Base-by-base conservation (phyloP, 2,329 filamentous ascomycete species). In the Stemphylium vesicarium region DNA sequence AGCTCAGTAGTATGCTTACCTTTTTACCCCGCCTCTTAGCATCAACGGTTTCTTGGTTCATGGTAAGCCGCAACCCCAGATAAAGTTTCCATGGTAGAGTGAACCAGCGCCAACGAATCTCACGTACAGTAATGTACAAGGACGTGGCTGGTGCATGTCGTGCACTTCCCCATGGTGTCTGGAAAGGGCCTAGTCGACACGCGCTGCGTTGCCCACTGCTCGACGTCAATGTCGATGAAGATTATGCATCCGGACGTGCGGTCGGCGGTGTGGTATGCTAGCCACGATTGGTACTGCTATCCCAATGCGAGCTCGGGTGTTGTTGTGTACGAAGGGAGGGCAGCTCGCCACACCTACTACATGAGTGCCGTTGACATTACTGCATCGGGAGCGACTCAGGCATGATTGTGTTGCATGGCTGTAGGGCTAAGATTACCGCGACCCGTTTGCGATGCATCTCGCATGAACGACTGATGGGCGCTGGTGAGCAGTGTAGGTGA, bases 291-390 rank as follows among this genome's bases (percentile, higher is more conserved):
- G 61, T 37, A 56, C 15, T 50, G 56, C 46, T 40, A 32, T 64
- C 59, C 57, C 56, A 51, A 49, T 48, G 40, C 26, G 38, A 50
- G 16, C 20, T 41, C 52, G 46, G 41, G 29, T 43, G 16, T 41
- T 50, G 26, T 40, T 51, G 59, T 52, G 47, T 50, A 31, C 46
- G 40, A 48, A 47, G 44, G 44, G 22, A 47, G 44, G 44, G 22
- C 38, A 42, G 52, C 57, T 69, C 62, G 66, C 62, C 57, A 63
- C 38, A 68, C 60, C 45, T 68, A 37, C 66, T 68, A 6, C 51
- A 53, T 53, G 43, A 45, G 51, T 40, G 3, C 18, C 26, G 36
- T 38, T 41, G 33, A 43, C 42, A 33, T 13, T 35, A 37, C 24
- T 26, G 51, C 12, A 33, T 44, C 26, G 20, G 35, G 11, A 37